Evolutionary conservation across 2,329 filamentous ascomycete genomes (phyloP).

Genomic region (Ceratocystiopsis brevicomis): DNA sequence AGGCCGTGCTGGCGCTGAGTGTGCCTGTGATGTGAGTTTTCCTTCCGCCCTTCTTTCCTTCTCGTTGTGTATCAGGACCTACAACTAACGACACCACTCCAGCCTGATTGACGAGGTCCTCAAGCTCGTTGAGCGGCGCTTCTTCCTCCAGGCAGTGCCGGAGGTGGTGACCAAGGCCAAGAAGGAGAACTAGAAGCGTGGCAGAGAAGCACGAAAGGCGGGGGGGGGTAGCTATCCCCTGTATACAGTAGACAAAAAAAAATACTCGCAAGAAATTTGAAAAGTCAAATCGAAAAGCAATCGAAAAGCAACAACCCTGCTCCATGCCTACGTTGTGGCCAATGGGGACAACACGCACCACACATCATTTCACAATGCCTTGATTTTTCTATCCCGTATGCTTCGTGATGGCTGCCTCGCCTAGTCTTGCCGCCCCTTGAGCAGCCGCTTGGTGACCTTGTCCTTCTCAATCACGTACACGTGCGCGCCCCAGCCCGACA

Average conservation of each 20-base stretch:
- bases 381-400: too few species aligned
- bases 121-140: conserved; percentile 55
- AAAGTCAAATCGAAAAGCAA: background rate
- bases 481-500: conserved; percentile 95
- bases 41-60: background rate
- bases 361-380: too few species aligned
- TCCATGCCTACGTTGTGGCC: too few species aligned
- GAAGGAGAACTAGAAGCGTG: conserved; percentile 29
- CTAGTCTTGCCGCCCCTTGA: conserved; percentile 94
- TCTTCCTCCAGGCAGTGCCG: conserved; percentile 37
- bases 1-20: conserved; percentile 75
- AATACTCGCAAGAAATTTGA: background rate
- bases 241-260: too few species aligned
- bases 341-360: too few species aligned
- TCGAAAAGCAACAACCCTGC: too few species aligned
- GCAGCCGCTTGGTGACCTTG: conserved; percentile 96
- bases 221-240: too few species aligned
- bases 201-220: too few species aligned
- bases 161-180: conserved; percentile 24
- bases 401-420: background rate
- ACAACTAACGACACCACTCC: too few species aligned
- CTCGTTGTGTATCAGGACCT: too few species aligned
- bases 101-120: conserved; percentile 64
- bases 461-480: conserved; percentile 99
- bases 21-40: conserved; percentile 71